These are phyloP conservation scores for Hordeum vulgare DNA, from an alignment of 176 grass and related monocot genomes.

Conservation along the genomic window MorexV3_pseudomolecules_assembly NC_058519.1:625881637-625882136, in stretches of 20 bases:
- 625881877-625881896: conserved; percentile 5
- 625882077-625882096: neutral
- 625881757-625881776: conserved; percentile 13
- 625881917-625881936: neutral
- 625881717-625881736: no score
- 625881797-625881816: neutral
- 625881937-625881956: conserved; percentile 28
- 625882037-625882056: neutral
- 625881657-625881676: no score
- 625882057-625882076: neutral
- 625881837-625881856: neutral
- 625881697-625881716: no score
- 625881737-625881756: neutral
- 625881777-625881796: conserved; percentile 9
- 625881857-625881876: conserved; percentile 36
- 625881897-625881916: neutral
- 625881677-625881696: no score
- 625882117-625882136: neutral
- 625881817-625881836: neutral
- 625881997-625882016: conserved; percentile 1
- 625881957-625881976: conserved; percentile 19
- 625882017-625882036: neutral
- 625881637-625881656: no score
- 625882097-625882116: neutral
- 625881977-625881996: conserved; percentile 24